phyloP scores from a whole-genome alignment of 1,139 yeast genomes.

The Taphrina sp. region DNA sequence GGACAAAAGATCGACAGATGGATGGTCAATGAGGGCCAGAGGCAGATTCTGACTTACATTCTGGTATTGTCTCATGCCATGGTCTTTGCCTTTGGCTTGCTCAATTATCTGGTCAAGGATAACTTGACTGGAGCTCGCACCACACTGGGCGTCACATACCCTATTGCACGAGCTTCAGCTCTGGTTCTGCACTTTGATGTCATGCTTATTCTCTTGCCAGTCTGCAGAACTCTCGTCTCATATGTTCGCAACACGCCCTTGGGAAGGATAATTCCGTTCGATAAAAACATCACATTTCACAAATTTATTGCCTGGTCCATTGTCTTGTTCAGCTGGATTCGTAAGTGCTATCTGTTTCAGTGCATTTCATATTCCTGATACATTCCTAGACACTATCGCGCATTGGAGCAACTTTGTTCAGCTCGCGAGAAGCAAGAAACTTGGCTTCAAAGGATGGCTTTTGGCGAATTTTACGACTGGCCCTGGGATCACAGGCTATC shows the following conservation, averaged over 20 bases:
- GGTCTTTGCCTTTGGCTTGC: constrained; percentile 23
- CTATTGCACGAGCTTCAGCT: constrained; percentile 29
- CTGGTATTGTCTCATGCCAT: constrained; percentile 22
- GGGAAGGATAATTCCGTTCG: constrained; percentile 27
- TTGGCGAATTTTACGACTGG: constrained; percentile 27
- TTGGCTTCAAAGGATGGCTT: constrained; percentile 26
- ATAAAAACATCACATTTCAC: constrained; percentile 31
- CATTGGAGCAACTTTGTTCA: constrained; percentile 31
- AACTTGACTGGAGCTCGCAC: constrained; percentile 5
- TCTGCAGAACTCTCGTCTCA: constrained; percentile 31
- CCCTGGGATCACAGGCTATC: constrained; percentile 26
- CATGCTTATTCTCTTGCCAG: constrained; percentile 27
- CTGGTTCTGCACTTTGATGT: constrained; percentile 29
- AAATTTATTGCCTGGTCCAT: constrained; percentile 29
- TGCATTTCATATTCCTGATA: neutral
- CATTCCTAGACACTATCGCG: constrained; percentile 4
- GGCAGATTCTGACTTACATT: constrained; percentile 10
- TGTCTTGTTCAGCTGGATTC: constrained; percentile 29
- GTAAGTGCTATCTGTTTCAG: constrained; percentile 2
- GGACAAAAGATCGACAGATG: constrained; percentile 30
- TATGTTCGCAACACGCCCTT: constrained; percentile 24
- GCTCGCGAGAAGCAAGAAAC: constrained; percentile 1
- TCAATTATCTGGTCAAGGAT: constrained; percentile 17
- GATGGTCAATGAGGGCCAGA: constrained; percentile 33
- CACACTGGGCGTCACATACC: constrained; percentile 20